These are phyloP conservation scores for Colletotrichum sp. DNA, from an alignment of 2,329 filamentous ascomycete genomes.

Conservation along the genomic window DNA sequence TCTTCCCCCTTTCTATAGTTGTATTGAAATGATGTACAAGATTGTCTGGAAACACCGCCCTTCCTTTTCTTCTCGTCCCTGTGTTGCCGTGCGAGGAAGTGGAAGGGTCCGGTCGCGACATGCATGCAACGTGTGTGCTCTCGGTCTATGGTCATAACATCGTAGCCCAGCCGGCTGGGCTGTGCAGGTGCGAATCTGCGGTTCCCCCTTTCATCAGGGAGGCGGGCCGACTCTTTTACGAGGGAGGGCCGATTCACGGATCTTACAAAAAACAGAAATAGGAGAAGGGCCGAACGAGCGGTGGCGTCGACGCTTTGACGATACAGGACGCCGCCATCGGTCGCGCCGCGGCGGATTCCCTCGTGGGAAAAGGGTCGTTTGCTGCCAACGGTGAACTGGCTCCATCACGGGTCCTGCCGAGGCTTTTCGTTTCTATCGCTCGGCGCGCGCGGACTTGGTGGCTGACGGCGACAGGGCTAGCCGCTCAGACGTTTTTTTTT, in stretches of 20 bases:
- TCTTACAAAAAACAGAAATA: neutral
- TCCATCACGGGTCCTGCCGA: neutral
- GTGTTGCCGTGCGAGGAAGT: no score
- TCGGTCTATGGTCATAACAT: neutral
- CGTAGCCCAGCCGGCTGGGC: constrained; percentile 3
- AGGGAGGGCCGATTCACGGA: neutral
- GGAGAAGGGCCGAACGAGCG: neutral
- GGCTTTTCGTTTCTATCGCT: neutral
- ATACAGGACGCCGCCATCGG: neutral
- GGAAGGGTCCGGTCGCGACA: neutral
- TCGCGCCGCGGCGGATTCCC: neutral
- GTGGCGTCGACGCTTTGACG: neutral
- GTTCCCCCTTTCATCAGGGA: neutral
- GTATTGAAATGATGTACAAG: constrained; percentile 21
- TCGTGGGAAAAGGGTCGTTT: neutral
- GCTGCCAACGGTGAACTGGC: neutral
- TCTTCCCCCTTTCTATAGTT: constrained; percentile 17
- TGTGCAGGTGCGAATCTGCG: neutral
- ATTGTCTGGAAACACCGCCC: neutral
- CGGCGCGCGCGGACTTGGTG: neutral
- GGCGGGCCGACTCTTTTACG: neutral
- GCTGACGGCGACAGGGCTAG: neutral
- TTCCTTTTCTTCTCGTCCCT: neutral
- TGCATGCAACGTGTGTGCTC: neutral
- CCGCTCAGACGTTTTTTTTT: neutral